Evolutionary conservation across 495 filamentous ascomycete genomes (phyloP).

Genomic region (Penicillium pancosmium): DNA sequence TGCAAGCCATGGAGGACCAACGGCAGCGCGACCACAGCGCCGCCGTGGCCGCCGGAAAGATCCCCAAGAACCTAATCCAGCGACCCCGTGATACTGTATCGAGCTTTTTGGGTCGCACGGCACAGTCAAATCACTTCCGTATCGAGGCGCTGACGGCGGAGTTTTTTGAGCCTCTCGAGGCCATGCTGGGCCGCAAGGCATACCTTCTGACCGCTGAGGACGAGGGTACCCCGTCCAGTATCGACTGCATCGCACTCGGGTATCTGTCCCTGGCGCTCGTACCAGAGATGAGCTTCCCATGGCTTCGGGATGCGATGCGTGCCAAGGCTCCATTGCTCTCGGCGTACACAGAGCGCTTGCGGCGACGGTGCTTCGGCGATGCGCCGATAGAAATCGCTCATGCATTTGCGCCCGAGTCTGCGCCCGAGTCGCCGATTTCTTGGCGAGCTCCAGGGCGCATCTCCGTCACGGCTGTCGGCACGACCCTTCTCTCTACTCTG

Average conservation of each 20-base stretch:
- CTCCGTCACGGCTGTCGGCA: slow-evolving; percentile 36
- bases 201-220: slow-evolving; percentile 51
- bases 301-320: slow-evolving; percentile 66
- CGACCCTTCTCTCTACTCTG: slow-evolving; percentile 40
- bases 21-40: slow-evolving; percentile 47
- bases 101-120: slow-evolving; percentile 39
- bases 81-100: slow-evolving; percentile 46
- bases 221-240: slow-evolving; percentile 51
- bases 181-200: slow-evolving; percentile 58
- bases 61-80: slow-evolving; percentile 46
- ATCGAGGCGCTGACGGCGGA: slow-evolving; percentile 68
- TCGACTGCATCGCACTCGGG: slow-evolving; percentile 79
- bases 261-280: slow-evolving; percentile 76
- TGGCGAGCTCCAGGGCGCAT: slow-evolving; percentile 42
- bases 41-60: slow-evolving; percentile 42
- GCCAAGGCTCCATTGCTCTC: slow-evolving; percentile 55
- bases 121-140: slow-evolving; percentile 58
- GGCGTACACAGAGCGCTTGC: slow-evolving; percentile 55
- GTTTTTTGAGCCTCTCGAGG: slow-evolving; percentile 69
- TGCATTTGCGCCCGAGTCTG: slow-evolving; percentile 25
- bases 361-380: slow-evolving; percentile 43
- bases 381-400: slow-evolving; percentile 28
- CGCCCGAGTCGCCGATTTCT: slow-evolving; percentile 29
- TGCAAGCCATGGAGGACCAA: slow-evolving; percentile 54
- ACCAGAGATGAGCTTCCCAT: slow-evolving; percentile 69